Percentiles rank a stretch among this genome's conserved stretches.
These are phyloP conservation scores for Oryza australiensis DNA, from an alignment of 176 grass and related monocot species.

Conservation along the genomic window DNA sequence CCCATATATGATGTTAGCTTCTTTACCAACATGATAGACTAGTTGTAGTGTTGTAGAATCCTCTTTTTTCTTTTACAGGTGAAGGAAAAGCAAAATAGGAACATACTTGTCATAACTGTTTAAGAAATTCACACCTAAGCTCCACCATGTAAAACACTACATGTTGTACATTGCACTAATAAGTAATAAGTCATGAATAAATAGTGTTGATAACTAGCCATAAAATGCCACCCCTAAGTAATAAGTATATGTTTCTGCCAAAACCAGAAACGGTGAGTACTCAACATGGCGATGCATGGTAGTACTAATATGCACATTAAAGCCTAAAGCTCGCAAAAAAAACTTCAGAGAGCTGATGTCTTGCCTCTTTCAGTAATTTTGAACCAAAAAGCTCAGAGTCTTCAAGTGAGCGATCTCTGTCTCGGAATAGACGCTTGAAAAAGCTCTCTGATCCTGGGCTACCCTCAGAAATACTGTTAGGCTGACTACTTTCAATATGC, in stretches of 20 bases:
- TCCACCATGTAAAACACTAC: neutral
- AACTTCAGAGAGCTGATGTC: constrained; percentile 18
- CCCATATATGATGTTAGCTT: neutral
- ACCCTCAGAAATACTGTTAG: constrained; percentile 61
- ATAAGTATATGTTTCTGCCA: neutral
- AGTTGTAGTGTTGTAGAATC: neutral
- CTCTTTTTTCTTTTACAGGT: neutral
- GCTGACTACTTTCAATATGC: constrained; percentile 49
- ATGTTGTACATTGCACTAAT: neutral
- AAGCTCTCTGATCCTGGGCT: constrained; percentile 96
- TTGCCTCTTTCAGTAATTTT: constrained; percentile 76
- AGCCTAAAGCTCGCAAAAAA: neutral
- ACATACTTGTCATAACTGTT: neutral
- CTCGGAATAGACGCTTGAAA: constrained; percentile 81
- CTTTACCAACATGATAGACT: neutral
- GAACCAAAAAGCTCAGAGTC: constrained; percentile 80
- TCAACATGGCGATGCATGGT: constrained; percentile 4
- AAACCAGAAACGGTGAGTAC: neutral
- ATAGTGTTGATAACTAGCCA: neutral
- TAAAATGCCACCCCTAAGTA: neutral
- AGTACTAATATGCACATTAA: constrained; percentile 13
- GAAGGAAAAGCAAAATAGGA: constrained; percentile 22
- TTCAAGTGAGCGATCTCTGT: constrained; percentile 84
- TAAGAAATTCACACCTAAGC: constrained; percentile 4
- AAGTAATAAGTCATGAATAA: constrained; percentile 10